Evolutionary conservation across 2,329 filamentous ascomycete species (phyloP).

Genomic region (Epichloe gansuensis): DNA sequence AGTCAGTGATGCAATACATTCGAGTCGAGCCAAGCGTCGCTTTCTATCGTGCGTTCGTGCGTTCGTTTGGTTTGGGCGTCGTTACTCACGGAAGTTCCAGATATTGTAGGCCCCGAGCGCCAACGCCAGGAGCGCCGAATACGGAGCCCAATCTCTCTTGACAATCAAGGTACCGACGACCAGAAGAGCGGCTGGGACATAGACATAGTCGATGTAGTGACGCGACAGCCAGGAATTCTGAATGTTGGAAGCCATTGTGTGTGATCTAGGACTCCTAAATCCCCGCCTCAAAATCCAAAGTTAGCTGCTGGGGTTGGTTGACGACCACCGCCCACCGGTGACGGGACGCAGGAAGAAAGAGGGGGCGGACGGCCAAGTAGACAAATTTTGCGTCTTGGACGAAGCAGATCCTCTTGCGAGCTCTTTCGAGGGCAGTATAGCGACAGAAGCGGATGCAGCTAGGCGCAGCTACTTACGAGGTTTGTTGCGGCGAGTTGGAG

Average conservation of each 20-base stretch:
- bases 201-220: constrained; percentile 65
- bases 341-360: background rate
- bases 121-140: constrained; percentile 54
- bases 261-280: background rate
- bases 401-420: background rate
- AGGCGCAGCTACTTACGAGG: background rate
- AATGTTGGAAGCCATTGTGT: constrained; percentile 14
- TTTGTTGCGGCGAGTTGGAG: background rate
- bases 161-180: constrained; percentile 64
- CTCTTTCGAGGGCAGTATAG: background rate
- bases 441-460: background rate
- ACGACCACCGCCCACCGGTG: background rate
- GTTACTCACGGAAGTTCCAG: constrained; percentile 52
- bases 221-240: constrained; percentile 31
- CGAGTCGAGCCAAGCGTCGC: background rate
- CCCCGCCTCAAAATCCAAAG: background rate
- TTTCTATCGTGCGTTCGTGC: background rate
- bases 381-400: background rate
- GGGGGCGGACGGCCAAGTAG: background rate
- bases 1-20: constrained; percentile 7
- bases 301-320: background rate
- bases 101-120: constrained; percentile 60
- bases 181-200: constrained; percentile 69
- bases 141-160: constrained; percentile 65
- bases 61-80: background rate